These are phyloP conservation scores for Rubus idaeus DNA, from an alignment of 306 rosid species.

Conservation along the genomic window DNA sequence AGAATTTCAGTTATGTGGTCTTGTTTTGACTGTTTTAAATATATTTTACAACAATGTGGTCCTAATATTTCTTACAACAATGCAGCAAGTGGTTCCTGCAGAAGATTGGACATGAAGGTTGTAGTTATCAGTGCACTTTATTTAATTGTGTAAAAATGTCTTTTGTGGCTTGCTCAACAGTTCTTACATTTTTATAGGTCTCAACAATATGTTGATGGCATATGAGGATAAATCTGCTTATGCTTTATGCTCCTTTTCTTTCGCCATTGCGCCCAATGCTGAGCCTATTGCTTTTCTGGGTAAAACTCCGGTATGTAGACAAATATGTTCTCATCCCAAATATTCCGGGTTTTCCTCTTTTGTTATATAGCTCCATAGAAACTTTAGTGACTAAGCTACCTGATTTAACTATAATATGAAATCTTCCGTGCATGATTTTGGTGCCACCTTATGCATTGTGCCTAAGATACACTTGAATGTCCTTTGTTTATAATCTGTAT, in stretches of 20 bases:
- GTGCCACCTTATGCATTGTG: background rate
- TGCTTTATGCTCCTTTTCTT: slow-evolving; percentile 80
- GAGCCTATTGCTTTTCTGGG: slow-evolving; percentile 85
- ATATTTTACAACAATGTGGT: background rate
- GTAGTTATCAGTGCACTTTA: slow-evolving; percentile 4
- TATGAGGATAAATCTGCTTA: slow-evolving; percentile 93
- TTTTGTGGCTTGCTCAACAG: slow-evolving; percentile 15
- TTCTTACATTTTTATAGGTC: slow-evolving; percentile 53
- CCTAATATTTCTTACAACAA: slow-evolving; percentile 15
- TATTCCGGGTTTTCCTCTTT: background rate
- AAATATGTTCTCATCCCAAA: background rate
- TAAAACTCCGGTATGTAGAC: slow-evolving; percentile 65
- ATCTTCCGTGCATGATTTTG: background rate
- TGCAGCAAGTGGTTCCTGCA: slow-evolving; percentile 99
- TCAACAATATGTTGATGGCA: slow-evolving; percentile 86
- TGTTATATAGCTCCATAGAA: background rate
- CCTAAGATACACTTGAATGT: background rate
- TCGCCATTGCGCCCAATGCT: slow-evolving; percentile 61
- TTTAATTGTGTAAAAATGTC: slow-evolving; percentile 16
- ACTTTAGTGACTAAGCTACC: background rate
- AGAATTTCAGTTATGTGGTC: slow-evolving; percentile 8
- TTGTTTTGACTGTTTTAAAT: slow-evolving; percentile 11
- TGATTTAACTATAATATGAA: background rate
- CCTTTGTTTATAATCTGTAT: background rate
- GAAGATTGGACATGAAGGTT: slow-evolving; percentile 96